phyloP scores from a whole-genome alignment of 2,329 filamentous ascomycete genomes.

The Graphilbum ipis-grandicollis region DNA sequence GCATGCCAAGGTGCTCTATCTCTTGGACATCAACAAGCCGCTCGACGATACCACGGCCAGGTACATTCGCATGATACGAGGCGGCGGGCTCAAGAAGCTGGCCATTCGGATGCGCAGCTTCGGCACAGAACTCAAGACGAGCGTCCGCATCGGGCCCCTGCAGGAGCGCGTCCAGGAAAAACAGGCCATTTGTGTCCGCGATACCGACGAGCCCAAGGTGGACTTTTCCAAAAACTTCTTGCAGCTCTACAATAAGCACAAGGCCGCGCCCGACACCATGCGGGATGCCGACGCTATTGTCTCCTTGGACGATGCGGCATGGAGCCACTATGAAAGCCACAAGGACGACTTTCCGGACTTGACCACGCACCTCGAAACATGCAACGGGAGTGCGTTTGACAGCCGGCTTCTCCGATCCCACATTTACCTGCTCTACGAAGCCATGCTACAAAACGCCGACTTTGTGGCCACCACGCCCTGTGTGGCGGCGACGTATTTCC shows the following conservation, averaged over 20 bases:
- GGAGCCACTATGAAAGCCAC: conserved; percentile 20
- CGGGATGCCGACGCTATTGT: conserved; percentile 12
- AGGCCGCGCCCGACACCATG: conserved; percentile 9
- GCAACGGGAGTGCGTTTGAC: conserved; percentile 11
- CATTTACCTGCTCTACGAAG: conserved; percentile 18
- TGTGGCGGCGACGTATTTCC: conserved; percentile 20
- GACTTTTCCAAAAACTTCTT: conserved; percentile 17
- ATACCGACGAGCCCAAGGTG: conserved; percentile 4
- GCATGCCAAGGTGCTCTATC: conserved; percentile 21
- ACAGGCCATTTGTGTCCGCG: neutral
- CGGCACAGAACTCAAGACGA: conserved; percentile 8
- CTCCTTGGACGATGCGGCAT: conserved; percentile 24
- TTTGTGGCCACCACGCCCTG: conserved; percentile 30
- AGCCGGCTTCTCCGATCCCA: conserved; percentile 12
- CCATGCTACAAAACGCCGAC: conserved; percentile 20
- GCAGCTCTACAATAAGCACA: conserved; percentile 12
- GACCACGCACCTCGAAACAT: conserved; percentile 17
- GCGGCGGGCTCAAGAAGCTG: conserved; percentile 15
- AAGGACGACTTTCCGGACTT: conserved; percentile 17
- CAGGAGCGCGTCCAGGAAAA: neutral
- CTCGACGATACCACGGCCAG: conserved; percentile 26
- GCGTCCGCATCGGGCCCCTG: neutral
- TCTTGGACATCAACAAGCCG: conserved; percentile 29
- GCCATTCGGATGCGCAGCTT: conserved; percentile 9
- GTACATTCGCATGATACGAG: conserved; percentile 19